A percentile compares a stretch with the other conserved stretches of the same genome.
Evolutionary conservation across 768 basidiomycete genomes (phyloP).

Genomic region (Boletus eberwhitei): DNA sequence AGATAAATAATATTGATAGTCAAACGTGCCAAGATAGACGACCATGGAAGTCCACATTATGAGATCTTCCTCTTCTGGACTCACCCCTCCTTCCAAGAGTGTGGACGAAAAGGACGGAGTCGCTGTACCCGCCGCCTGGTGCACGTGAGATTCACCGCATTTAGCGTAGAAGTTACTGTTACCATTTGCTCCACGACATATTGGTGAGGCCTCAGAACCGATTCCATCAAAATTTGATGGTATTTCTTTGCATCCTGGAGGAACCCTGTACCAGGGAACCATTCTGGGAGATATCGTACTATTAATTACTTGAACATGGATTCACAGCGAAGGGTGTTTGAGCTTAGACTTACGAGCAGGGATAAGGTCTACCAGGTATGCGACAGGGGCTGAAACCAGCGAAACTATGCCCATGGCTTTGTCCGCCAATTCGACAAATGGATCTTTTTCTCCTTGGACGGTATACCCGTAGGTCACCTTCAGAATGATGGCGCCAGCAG

Average conservation of each 20-base stretch:
- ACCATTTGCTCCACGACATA: too few relatives aligned
- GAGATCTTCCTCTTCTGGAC: constrained; percentile 15
- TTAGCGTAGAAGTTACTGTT: too few relatives aligned
- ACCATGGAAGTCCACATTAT: constrained; percentile 18
- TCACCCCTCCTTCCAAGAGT: constrained; percentile 10
- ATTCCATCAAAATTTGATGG: too few relatives aligned
- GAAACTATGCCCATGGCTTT: constrained; percentile 19
- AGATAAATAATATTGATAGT: not conserved
- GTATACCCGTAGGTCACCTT: constrained; percentile 40
- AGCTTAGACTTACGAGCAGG: constrained; percentile 12
- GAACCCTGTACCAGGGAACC: too few relatives aligned
- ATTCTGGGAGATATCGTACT: too few relatives aligned
- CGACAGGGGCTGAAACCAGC: not conserved
- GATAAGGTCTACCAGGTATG: constrained; percentile 20
- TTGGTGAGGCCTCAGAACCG: too few relatives aligned
- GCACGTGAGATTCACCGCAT: constrained; percentile 2
- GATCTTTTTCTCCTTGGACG: constrained; percentile 34
- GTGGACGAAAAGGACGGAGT: constrained; percentile 18
- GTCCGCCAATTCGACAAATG: constrained; percentile 31
- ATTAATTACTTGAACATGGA: too few relatives aligned
- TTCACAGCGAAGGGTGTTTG: not conserved
- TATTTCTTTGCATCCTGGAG: too few relatives aligned
- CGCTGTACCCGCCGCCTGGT: constrained; percentile 17
- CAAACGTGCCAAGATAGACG: constrained; percentile 9
- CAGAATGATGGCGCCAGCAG: constrained; percentile 36